Conservation (phyloP, 2,329 filamentous ascomycete species). For the Claviceps capensis region DNA sequence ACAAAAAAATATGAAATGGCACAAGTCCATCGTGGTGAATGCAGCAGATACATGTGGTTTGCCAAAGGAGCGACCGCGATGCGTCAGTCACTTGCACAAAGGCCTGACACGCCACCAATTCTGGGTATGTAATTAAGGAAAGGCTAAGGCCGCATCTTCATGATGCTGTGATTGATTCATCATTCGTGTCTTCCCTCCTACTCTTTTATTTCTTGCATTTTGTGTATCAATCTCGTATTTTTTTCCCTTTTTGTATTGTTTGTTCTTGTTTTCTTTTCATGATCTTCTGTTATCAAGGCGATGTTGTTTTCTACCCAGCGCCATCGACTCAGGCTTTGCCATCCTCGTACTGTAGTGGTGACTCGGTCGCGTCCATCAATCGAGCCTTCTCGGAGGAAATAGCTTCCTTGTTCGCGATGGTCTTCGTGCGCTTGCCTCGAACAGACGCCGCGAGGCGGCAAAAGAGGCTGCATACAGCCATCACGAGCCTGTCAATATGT, state of each 20-base stretch:
- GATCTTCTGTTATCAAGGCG: neutral
- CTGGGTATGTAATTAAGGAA: neutral
- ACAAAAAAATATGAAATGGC: neutral
- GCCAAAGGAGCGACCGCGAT: neutral
- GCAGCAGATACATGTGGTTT: neutral
- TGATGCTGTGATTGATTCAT: neutral
- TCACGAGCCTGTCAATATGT: constrained; percentile 36
- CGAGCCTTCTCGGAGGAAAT: constrained; percentile 35
- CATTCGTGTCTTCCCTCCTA: neutral
- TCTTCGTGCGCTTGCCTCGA: constrained; percentile 6
- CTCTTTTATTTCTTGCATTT: neutral
- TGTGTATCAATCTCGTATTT: neutral
- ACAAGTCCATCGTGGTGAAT: neutral
- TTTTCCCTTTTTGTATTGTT: neutral
- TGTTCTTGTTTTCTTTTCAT: neutral
- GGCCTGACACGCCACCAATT: neutral
- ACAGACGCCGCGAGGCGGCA: constrained; percentile 45
- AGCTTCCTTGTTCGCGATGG: neutral
- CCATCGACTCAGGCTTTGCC: constrained; percentile 9
- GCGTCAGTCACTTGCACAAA: neutral
- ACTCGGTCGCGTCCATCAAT: constrained; percentile 27
- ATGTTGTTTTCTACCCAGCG: neutral
- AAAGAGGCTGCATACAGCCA: constrained; percentile 47
- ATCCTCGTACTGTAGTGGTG: constrained; percentile 15
- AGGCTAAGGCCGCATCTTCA: neutral